phyloP scores from a whole-genome alignment of 192 early-diverging fungal genomes.

The Funneliformis geosporum region DNA sequence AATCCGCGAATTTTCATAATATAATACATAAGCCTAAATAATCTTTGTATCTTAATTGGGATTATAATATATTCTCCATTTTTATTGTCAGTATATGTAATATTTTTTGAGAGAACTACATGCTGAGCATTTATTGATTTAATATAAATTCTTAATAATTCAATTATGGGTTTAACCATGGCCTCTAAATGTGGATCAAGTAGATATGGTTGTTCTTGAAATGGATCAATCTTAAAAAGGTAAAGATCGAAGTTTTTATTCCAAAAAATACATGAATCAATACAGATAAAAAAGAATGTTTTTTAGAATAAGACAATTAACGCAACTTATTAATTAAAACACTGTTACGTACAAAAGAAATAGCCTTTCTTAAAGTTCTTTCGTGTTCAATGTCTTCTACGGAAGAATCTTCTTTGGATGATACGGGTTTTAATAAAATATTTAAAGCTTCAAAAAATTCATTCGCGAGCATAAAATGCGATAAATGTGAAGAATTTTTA shows the following conservation, averaged over 20 bases:
- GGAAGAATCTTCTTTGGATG: neutral
- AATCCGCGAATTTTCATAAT: slow-evolving; percentile 86
- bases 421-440: neutral
- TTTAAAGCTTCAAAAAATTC: slow-evolving; percentile 19
- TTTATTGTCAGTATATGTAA: slow-evolving; percentile 35
- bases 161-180: slow-evolving; percentile 63
- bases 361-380: slow-evolving; percentile 14
- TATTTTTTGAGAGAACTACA: slow-evolving; percentile 13
- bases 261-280: neutral
- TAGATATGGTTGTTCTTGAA: slow-evolving; percentile 78
- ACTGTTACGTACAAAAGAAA: slow-evolving; percentile 1
- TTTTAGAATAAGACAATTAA: neutral
- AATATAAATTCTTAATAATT: slow-evolving; percentile 52
- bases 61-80: slow-evolving; percentile 30
- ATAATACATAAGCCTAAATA: slow-evolving; percentile 67
- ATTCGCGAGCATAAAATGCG: slow-evolving; percentile 26
- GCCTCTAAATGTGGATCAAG: slow-evolving; percentile 74
- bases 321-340: neutral
- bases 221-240: slow-evolving; percentile 52
- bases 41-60: slow-evolving; percentile 26
- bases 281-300: neutral
- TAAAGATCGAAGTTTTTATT: neutral
- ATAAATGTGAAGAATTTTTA: slow-evolving; percentile 1
- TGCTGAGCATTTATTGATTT: neutral
- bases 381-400: slow-evolving; percentile 17